A percentile compares a stretch with the other conserved stretches of the same genome.
These are phyloP conservation scores for Ceratocystis variospora DNA, from an alignment of 2,329 filamentous ascomycete genomes.

Conservation along the genomic window DNA sequence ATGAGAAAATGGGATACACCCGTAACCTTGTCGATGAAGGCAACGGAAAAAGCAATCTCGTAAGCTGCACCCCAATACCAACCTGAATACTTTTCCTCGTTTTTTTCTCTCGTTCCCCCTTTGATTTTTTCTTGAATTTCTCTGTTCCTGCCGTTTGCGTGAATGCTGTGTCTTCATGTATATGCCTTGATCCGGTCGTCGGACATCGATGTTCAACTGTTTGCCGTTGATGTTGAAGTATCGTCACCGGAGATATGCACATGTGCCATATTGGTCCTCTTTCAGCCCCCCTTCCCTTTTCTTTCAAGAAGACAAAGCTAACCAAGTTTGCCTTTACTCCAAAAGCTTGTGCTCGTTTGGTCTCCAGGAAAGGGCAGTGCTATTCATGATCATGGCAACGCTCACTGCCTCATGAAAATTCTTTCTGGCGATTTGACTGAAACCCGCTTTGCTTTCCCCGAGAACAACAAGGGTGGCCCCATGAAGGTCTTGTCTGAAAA, in stretches of 20 bases:
- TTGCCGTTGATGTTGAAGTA: not conserved
- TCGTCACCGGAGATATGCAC: not conserved
- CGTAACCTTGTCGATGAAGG: conserved; percentile 81
- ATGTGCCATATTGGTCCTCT: not conserved
- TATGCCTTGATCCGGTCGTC: not conserved
- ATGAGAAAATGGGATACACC: conserved; percentile 60
- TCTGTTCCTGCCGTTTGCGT: not conserved
- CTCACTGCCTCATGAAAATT: conserved; percentile 87
- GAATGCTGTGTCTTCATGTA: not conserved
- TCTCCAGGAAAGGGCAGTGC: conserved; percentile 68
- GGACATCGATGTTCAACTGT: not conserved
- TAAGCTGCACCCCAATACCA: conserved; percentile 30
- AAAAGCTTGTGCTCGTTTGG: conserved; percentile 75
- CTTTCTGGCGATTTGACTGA: conserved; percentile 67
- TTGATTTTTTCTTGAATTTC: not conserved
- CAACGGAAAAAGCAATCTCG: conserved; percentile 64
- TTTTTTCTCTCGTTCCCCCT: not conserved
- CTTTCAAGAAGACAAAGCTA: not conserved
- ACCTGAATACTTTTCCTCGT: not conserved
- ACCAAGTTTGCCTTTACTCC: not conserved
- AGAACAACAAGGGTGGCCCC: conserved; percentile 36
- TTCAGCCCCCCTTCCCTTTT: not conserved
- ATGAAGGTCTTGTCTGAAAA: conserved; percentile 54
- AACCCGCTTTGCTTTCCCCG: conserved; percentile 65
- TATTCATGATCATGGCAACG: conserved; percentile 79